Evolutionary conservation across 768 basidiomycete genomes (phyloP).

Genomic region (Mycena leptocephala): DNA sequence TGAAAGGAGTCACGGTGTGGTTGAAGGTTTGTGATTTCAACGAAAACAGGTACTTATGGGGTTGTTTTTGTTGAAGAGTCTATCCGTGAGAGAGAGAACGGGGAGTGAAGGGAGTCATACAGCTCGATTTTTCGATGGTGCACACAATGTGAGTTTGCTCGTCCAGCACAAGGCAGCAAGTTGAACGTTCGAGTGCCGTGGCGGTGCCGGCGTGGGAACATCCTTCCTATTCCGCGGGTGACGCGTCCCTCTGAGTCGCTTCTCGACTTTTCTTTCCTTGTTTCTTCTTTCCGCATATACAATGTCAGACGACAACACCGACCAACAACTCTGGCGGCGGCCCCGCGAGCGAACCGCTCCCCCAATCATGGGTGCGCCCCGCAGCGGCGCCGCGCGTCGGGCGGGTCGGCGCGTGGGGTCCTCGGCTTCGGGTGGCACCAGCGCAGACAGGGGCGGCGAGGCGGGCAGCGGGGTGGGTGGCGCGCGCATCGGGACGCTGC

Average conservation of each 20-base stretch:
- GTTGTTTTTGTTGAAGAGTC: no score
- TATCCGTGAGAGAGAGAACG: no score
- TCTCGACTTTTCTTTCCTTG: not conserved
- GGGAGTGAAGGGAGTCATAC: no score
- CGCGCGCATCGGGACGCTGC: slow-evolving; percentile 22
- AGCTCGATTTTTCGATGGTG: no score
- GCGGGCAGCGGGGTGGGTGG: not conserved
- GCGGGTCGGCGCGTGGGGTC: slow-evolving; percentile 29
- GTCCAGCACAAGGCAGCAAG: no score
- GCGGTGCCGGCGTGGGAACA: slow-evolving; percentile 15
- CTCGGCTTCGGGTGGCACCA: not conserved
- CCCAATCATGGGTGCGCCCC: slow-evolving; percentile 26
- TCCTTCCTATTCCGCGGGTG: not conserved
- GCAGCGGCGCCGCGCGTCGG: slow-evolving; percentile 21
- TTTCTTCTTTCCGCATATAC: not conserved
- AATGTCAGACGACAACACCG: slow-evolving; percentile 27
- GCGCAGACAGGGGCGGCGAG: not conserved
- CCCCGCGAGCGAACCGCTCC: slow-evolving; percentile 23
- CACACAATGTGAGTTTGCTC: not conserved
- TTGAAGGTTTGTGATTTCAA: no score
- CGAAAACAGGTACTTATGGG: no score
- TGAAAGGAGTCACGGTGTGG: no score
- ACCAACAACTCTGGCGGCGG: slow-evolving; percentile 8
- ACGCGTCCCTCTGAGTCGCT: not conserved
- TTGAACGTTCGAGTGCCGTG: not conserved